Evolutionary conservation across 129 eudicot species (phyloP).

Genomic region (Gnaphalium uliginosum): DNA sequence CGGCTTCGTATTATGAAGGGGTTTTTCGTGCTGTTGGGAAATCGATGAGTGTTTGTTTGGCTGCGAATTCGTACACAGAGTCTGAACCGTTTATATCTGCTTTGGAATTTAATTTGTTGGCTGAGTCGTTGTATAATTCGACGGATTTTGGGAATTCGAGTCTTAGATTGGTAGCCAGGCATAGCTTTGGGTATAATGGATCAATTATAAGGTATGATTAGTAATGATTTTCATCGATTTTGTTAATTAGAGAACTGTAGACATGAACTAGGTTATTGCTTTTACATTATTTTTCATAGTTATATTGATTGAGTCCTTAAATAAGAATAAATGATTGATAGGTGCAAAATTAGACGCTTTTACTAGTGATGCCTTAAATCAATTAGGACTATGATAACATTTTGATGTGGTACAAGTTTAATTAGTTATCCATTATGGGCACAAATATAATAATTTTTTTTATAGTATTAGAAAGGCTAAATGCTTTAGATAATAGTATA

Average conservation of each 20-base stretch:
- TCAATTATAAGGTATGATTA: constrained; percentile 49
- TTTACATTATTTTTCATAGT: no score
- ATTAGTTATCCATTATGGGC: neutral
- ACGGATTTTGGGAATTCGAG: constrained; percentile 60
- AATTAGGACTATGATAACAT: neutral
- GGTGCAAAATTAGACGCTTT: neutral
- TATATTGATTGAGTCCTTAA: neutral
- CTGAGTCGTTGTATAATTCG: constrained; percentile 73
- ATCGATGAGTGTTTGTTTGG: constrained; percentile 76
- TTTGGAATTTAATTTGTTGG: constrained; percentile 58
- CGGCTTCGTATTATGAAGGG: constrained; percentile 73
- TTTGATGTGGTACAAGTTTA: neutral
- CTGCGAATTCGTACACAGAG: constrained; percentile 66
- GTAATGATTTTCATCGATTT: neutral
- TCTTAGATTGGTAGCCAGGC: constrained; percentile 74
- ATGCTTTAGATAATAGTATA: no score
- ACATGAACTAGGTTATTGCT: neutral
- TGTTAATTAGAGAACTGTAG: neutral
- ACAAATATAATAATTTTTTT: no score
- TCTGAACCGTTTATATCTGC: constrained; percentile 84
- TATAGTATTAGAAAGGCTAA: no score
- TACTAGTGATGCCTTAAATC: neutral
- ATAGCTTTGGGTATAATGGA: constrained; percentile 76
- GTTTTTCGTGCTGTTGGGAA: constrained; percentile 65
- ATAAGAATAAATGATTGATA: neutral